phyloP scores from a whole-genome alignment of 2,329 filamentous ascomycete species.

The Aspergillus sp. region DNA sequence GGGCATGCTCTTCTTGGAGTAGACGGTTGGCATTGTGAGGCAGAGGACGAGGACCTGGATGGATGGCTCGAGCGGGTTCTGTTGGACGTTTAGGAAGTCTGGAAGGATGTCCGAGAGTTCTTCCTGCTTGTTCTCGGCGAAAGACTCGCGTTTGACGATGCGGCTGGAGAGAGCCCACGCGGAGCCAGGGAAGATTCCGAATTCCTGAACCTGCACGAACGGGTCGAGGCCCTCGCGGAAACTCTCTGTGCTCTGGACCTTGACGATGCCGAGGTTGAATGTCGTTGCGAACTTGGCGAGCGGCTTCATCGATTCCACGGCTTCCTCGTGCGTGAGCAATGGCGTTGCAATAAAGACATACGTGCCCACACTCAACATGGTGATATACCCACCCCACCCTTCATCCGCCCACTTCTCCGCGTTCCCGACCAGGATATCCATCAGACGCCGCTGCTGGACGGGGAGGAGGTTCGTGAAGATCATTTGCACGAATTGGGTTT shows the following conservation, averaged over 20 bases:
- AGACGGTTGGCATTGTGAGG: constrained; percentile 4
- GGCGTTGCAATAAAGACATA: constrained; percentile 13
- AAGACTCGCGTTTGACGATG: constrained; percentile 6
- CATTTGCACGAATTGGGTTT: constrained; percentile 3
- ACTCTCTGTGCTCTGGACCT: not conserved
- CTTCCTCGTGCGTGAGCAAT: constrained; percentile 11
- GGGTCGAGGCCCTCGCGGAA: not conserved
- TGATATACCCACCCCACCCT: constrained; percentile 21
- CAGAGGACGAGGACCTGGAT: not conserved
- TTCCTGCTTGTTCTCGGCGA: constrained; percentile 2
- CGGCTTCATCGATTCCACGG: constrained; percentile 12
- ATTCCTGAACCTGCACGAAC: not conserved
- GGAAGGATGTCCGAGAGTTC: not conserved
- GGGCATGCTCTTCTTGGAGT: constrained; percentile 8
- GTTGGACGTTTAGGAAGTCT: not conserved
- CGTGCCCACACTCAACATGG: not conserved
- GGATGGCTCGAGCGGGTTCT: not conserved
- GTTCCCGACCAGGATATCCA: constrained; percentile 13
- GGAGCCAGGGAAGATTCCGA: not conserved
- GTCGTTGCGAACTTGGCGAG: constrained; percentile 8
- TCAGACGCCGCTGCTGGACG: not conserved
- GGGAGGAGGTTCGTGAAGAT: not conserved
- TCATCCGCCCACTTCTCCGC: constrained; percentile 19
- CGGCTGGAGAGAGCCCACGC: constrained; percentile 11
- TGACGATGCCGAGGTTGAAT: not conserved